Base-by-base conservation (phyloP, 2,329 filamentous ascomycete species). In the Talaromyces sp. region DNA sequence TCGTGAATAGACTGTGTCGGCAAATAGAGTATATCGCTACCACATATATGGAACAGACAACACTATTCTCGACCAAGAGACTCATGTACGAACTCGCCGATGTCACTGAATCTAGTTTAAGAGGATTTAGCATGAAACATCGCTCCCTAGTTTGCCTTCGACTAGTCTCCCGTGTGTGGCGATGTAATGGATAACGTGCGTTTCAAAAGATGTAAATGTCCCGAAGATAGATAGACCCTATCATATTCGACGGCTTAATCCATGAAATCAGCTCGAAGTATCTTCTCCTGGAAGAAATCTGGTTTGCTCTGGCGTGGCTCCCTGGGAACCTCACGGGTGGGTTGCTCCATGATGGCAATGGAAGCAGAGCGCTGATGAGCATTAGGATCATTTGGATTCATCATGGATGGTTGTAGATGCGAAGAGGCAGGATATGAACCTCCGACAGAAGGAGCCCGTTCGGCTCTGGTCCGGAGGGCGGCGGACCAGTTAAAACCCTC, bases 201-300 rank as follows among this genome's bases (percentile, higher is more conserved):
- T 31, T 31, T 60, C 24, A n/a, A 24, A 27, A 33, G 31, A 47
- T 45, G 57, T 39, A 60, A 60, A 45, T 27, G 22, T 45, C 22
- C 37, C 24, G 24, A 60, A 61, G 59, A 61, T 50, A 37, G 45
- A 22, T 50, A 43, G 16, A 64, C 63, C 24, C 24, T 37, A 39
- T 22, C 62, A 59, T 59, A 19, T 9, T 37, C 10, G 9, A 14
- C 16, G 19, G 63, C 31, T 70, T 83, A 97, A 75, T 97, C 93
- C 93, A 98, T 97, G 73, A 99, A 98, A 74, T 99, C 95, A 54
- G 94, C 95, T 81, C 97, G 95, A 70, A 99, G 85, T 72, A 99
- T 98, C 70, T 96, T 88, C 84, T 99, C 95, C 79, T 97, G 93
- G 81, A 97, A 95, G 68, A 90, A 90, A 81, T 99, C 95, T 35